Conservation (phyloP, 331 rosid species). For the Rosa hybrid region DNA sequence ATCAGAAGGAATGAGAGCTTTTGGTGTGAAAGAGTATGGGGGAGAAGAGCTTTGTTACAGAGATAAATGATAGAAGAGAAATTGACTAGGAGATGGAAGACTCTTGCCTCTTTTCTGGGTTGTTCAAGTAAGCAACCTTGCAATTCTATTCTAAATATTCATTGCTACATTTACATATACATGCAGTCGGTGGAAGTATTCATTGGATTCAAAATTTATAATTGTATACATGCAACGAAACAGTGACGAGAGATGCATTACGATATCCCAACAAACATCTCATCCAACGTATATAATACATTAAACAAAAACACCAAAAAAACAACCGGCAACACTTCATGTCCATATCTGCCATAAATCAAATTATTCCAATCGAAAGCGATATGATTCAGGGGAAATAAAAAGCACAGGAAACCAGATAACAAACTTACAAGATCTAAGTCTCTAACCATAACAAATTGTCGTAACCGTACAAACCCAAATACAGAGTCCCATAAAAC, state of each 20-base stretch:
- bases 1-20: too few relatives aligned
- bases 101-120: too few relatives aligned
- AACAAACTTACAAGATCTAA: neutral
- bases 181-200: too few relatives aligned
- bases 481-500: conserved; percentile 13
- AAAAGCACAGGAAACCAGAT: neutral
- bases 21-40: too few relatives aligned
- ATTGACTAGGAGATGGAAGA: too few relatives aligned
- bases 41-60: too few relatives aligned
- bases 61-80: too few relatives aligned
- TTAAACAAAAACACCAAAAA: neutral
- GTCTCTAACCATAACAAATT: neutral
- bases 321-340: neutral
- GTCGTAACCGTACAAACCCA: neutral
- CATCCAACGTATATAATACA: neutral
- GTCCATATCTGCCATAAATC: neutral
- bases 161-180: too few relatives aligned
- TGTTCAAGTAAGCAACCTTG: too few relatives aligned
- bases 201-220: too few relatives aligned
- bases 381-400: neutral
- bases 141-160: too few relatives aligned
- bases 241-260: neutral
- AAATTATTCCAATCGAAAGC: neutral
- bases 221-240: too few relatives aligned
- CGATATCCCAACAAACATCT: neutral